These are phyloP conservation scores for Fusarium pseudocircinatum DNA, from an alignment of 2,329 filamentous ascomycete species.

Conservation along the genomic window DNA sequence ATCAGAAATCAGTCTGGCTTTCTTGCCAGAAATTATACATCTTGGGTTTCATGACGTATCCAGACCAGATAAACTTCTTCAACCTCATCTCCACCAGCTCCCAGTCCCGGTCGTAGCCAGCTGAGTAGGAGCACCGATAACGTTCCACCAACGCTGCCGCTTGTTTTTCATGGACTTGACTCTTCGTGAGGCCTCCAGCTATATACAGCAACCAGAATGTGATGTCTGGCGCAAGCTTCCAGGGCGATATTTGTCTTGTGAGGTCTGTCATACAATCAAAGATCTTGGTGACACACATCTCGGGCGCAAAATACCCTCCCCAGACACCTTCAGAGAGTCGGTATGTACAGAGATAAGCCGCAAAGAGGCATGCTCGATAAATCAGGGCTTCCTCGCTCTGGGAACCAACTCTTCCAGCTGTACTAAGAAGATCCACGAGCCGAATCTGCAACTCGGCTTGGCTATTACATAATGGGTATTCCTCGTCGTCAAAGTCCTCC, in stretches of 20 bases:
- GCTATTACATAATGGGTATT: background rate
- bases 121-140: background rate
- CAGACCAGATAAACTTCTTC: background rate
- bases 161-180: fast-evolving
- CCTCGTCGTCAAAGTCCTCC: constrained; percentile 4
- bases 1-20: background rate
- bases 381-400: background rate
- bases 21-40: background rate
- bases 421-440: constrained; percentile 3
- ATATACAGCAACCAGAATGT: background rate
- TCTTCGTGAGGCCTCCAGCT: background rate
- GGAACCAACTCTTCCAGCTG: background rate
- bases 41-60: background rate
- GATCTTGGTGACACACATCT: background rate
- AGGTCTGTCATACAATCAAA: background rate
- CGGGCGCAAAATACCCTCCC: background rate
- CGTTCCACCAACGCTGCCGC: background rate
- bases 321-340: background rate
- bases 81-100: background rate
- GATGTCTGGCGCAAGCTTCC: background rate
- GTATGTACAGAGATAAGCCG: constrained; percentile 14
- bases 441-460: constrained; percentile 4
- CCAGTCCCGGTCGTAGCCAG: background rate
- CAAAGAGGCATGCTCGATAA: constrained; percentile 5
- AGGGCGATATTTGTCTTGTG: background rate